Conservation (phyloP, 164 flowering plant species). For the Vitis rupestris region DNA sequence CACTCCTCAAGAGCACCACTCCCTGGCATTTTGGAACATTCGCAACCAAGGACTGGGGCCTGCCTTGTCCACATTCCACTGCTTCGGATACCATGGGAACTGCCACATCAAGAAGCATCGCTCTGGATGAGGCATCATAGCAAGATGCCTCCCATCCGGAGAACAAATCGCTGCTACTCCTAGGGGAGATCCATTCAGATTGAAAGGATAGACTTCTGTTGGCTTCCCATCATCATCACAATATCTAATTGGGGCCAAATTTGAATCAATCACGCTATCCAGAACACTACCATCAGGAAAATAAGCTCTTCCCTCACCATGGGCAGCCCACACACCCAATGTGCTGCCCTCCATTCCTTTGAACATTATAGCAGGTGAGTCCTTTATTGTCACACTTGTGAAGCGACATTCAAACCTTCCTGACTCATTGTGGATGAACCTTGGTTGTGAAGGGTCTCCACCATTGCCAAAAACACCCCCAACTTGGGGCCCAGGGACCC, state of each 20-base stretch:
- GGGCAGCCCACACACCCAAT: constrained; percentile 95
- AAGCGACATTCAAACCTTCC: constrained; percentile 94
- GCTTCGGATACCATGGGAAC: constrained; percentile 89
- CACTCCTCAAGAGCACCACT: constrained; percentile 62
- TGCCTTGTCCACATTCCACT: constrained; percentile 73
- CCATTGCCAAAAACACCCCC: constrained; percentile 75
- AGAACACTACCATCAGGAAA: constrained; percentile 74
- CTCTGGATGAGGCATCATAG: constrained; percentile 99
- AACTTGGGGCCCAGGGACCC: constrained; percentile 86
- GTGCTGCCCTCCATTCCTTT: constrained; percentile 94
- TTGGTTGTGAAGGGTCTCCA: constrained; percentile 86
- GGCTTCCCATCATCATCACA: constrained; percentile 79
- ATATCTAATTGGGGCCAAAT: constrained; percentile 81
- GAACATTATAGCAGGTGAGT: constrained; percentile 85
- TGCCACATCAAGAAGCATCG: constrained; percentile 98
- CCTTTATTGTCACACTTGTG: constrained; percentile 72
- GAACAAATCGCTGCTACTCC: constrained; percentile 93
- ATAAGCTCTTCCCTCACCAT: constrained; percentile 96
- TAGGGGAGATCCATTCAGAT: constrained; percentile 86
- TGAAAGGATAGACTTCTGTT: constrained; percentile 83
- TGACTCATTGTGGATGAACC: constrained; percentile 88
- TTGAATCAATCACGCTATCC: constrained; percentile 42
- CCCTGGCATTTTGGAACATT: constrained; percentile 93
- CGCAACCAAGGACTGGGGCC: constrained; percentile 92
- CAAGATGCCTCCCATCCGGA: constrained; percentile 93